A percentile compares a stretch with the other conserved stretches of the same genome.
Conservation (phyloP, 2,329 filamentous ascomycete species). For the Diplodia intermedia region DNA sequence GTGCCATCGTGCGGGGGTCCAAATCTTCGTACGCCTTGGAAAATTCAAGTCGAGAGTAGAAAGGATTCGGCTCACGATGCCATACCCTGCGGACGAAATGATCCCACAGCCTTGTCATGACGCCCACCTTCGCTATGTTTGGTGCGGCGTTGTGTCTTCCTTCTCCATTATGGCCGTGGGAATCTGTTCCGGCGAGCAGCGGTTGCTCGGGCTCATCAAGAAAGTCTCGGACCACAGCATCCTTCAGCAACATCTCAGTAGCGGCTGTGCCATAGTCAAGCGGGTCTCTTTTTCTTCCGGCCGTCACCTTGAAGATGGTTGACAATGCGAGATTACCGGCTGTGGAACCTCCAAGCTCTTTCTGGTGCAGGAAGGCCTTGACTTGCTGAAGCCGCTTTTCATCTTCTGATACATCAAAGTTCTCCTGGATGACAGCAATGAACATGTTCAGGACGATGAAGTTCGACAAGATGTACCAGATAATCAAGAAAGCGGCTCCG, state of each 20-base stretch:
- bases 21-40: slow-evolving; percentile 75
- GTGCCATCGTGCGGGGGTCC: slow-evolving; percentile 86
- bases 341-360: slow-evolving; percentile 70
- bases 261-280: slow-evolving; percentile 90
- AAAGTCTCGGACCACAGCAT: slow-evolving; percentile 93
- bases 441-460: slow-evolving; percentile 99
- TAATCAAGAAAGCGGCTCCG: slow-evolving; percentile 84
- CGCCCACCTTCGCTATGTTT: slow-evolving; percentile 59
- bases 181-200: slow-evolving; percentile 15
- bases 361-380: slow-evolving; percentile 89
- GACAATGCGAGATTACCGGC: slow-evolving; percentile 73
- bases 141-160: slow-evolving; percentile 34
- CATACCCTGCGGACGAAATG: slow-evolving; percentile 64
- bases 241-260: slow-evolving; percentile 95
- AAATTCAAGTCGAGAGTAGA: slow-evolving; percentile 83
- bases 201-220: slow-evolving; percentile 71
- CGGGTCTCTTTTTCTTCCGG: slow-evolving; percentile 74
- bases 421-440: slow-evolving; percentile 99
- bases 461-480: slow-evolving; percentile 95
- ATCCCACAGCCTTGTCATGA: slow-evolving; percentile 67
- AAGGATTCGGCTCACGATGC: slow-evolving; percentile 85
- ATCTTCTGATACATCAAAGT: slow-evolving; percentile 98
- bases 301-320: slow-evolving; percentile 66
- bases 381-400: slow-evolving; percentile 97
- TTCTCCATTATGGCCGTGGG: slow-evolving; percentile 24